Percentiles rank a stretch among this genome's conserved stretches.
Conservation (phyloP, 345 rosid species). For the Citrus cavaleriei region DNA sequence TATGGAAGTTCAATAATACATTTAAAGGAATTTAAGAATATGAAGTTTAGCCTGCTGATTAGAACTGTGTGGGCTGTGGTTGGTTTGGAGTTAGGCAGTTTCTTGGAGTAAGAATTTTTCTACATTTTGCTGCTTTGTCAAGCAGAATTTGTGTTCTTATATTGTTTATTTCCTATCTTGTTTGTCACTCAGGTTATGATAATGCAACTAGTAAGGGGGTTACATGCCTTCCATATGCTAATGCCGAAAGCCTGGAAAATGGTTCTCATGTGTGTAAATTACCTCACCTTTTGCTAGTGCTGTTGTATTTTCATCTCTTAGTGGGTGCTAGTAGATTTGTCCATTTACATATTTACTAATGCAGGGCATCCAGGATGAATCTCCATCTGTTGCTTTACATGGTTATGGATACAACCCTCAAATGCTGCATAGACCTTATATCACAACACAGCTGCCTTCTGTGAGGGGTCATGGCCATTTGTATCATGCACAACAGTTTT, state of each 20-base stretch:
- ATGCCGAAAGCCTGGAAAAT: conserved; percentile 33
- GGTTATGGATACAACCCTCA: conserved; percentile 33
- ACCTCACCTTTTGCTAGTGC: conserved; percentile 11
- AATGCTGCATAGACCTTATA: conserved; percentile 25
- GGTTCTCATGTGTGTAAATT: conserved; percentile 40
- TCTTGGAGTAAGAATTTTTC: conserved; percentile 2
- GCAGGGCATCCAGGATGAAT: conserved; percentile 35
- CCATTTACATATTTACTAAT: conserved; percentile 6
- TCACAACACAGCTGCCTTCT: conserved; percentile 22
- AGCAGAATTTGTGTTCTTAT: conserved; percentile 6
- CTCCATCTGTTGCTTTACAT: conserved; percentile 30
- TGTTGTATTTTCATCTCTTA: conserved; percentile 7
- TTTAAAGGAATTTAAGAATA: not conserved
- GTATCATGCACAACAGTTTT: conserved; percentile 26
- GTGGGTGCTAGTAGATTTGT: conserved; percentile 7
- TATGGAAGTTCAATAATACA: not conserved
- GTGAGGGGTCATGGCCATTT: conserved; percentile 27
- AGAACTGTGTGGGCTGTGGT: conserved; percentile 1
- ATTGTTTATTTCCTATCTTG: conserved; percentile 7
- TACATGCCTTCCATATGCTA: conserved; percentile 25
- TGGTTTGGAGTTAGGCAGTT: conserved; percentile 6
- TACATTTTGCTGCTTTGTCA: conserved; percentile 5
- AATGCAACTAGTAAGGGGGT: conserved; percentile 36
- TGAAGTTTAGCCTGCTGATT: not conserved
- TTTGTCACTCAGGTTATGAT: conserved; percentile 32